A percentile compares a stretch with the other conserved stretches of the same genome.
These are phyloP conservation scores for Daldinia decipiens DNA, from an alignment of 495 filamentous ascomycete species.

Conservation along the genomic window DNA sequence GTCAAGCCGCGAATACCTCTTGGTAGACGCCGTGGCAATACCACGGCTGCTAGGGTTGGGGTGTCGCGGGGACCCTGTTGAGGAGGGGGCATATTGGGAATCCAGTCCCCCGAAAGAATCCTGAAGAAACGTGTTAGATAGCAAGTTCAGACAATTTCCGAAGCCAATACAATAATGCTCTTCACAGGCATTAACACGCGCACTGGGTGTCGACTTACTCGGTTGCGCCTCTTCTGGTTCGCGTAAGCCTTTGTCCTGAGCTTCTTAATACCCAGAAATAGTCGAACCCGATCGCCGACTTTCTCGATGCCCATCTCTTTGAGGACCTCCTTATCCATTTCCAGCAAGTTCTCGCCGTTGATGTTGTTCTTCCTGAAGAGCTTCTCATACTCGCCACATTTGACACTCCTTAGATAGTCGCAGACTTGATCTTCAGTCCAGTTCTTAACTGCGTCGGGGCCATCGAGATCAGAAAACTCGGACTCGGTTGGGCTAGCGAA, in stretches of 20 bases:
- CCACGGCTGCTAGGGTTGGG: conserved; percentile 60
- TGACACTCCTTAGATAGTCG: conserved; percentile 88
- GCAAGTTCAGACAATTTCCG: not conserved
- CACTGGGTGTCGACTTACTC: conserved; percentile 64
- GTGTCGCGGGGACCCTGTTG: conserved; percentile 72
- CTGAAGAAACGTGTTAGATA: conserved; percentile 51
- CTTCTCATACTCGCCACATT: conserved; percentile 91
- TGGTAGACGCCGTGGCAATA: conserved; percentile 66
- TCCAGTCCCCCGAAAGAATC: conserved; percentile 79
- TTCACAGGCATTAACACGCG: not conserved
- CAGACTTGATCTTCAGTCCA: conserved; percentile 95
- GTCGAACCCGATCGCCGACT: conserved; percentile 94
- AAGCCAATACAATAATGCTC: not conserved
- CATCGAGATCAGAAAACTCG: conserved; percentile 83
- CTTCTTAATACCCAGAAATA: conserved; percentile 92
- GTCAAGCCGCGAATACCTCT: conserved; percentile 77
- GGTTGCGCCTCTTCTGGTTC: conserved; percentile 84
- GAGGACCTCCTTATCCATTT: conserved; percentile 94
- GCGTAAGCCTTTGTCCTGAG: conserved; percentile 85
- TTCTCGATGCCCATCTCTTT: conserved; percentile 99
- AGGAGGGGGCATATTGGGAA: conserved; percentile 68
- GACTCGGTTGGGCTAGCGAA: conserved; percentile 92
- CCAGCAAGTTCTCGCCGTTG: conserved; percentile 93
- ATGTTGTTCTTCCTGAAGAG: conserved; percentile 94
- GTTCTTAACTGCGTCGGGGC: conserved; percentile 65